A percentile compares a stretch with the other conserved stretches of the same genome.
These are phyloP conservation scores for Thalassiosira hispida DNA, from an alignment of 352 stramenopile species.

Conservation along the genomic window DNA sequence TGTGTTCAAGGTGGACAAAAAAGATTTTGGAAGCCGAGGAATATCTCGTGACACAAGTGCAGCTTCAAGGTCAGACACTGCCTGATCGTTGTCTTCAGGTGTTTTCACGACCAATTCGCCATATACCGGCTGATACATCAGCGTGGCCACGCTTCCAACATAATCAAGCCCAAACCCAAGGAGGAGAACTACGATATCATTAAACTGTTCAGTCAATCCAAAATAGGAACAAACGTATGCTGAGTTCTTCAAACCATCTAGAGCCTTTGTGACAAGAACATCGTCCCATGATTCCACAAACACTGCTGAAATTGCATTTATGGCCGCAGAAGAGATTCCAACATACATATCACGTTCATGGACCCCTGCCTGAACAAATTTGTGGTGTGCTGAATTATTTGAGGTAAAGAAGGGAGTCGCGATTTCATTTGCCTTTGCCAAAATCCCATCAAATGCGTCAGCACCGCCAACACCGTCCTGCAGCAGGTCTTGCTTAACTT, in stretches of 20 bases:
- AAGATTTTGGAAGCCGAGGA: constrained; percentile 36
- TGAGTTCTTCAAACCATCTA: constrained; percentile 71
- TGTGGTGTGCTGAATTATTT: constrained; percentile 54
- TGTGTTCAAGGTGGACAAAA: constrained; percentile 18
- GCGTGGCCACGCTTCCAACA: constrained; percentile 57
- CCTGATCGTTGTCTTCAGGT: neutral
- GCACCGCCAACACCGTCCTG: constrained; percentile 27
- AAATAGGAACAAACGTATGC: constrained; percentile 71
- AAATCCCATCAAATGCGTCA: constrained; percentile 61
- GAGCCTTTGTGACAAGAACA: constrained; percentile 62
- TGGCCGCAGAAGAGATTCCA: constrained; percentile 62
- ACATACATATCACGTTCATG: constrained; percentile 85
- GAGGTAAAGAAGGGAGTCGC: constrained; percentile 66
- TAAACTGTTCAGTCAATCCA: constrained; percentile 64
- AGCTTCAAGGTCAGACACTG: constrained; percentile 5
- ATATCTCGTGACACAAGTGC: constrained; percentile 31
- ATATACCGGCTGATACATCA: constrained; percentile 55
- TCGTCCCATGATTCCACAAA: constrained; percentile 81
- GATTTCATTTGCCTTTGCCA: constrained; percentile 62
- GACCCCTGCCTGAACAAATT: constrained; percentile 64
- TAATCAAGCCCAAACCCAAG: constrained; percentile 74
- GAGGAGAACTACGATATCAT: constrained; percentile 72
- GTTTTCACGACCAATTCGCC: neutral
- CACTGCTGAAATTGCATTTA: constrained; percentile 61
- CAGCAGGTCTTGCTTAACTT: constrained; percentile 68